A percentile compares a stretch with the other conserved stretches of the same genome.
These are phyloP conservation scores for Withania somnifera DNA, from an alignment of 305 asterid genomes.

Conservation along the genomic window DNA sequence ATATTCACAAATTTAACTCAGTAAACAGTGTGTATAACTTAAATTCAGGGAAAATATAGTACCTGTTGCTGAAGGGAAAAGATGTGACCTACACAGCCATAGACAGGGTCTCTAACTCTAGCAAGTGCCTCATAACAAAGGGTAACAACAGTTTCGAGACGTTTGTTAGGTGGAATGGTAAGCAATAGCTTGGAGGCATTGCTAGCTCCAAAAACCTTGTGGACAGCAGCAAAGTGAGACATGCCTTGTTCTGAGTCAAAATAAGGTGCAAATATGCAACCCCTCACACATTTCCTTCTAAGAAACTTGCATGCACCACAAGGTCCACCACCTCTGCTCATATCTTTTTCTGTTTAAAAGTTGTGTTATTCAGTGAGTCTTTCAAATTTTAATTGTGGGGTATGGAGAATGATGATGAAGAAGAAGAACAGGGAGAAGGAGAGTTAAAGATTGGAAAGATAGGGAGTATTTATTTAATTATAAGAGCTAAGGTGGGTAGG, in stretches of 20 bases:
- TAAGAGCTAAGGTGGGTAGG: not conserved
- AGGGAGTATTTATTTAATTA: not conserved
- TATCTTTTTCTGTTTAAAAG: too few species aligned
- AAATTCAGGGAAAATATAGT: not conserved
- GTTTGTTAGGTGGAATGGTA: constrained; percentile 51
- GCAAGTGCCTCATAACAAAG: constrained; percentile 88
- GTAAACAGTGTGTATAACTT: not conserved
- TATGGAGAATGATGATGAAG: not conserved
- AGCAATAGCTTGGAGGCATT: constrained; percentile 65
- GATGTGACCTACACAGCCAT: constrained; percentile 80
- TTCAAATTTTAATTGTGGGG: too few species aligned
- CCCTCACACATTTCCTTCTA: constrained; percentile 71
- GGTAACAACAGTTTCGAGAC: constrained; percentile 74
- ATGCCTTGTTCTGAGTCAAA: constrained; percentile 78
- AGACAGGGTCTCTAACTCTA: constrained; percentile 76
- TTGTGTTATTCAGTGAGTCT: too few species aligned
- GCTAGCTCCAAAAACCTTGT: constrained; percentile 87
- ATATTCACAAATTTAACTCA: too few species aligned
- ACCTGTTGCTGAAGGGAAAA: constrained; percentile 85
- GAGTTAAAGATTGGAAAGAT: not conserved
- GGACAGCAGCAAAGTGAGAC: constrained; percentile 81
- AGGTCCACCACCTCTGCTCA: constrained; percentile 20
- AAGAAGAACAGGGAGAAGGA: not conserved
- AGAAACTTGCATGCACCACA: constrained; percentile 97
- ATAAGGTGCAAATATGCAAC: constrained; percentile 80